phyloP scores from a whole-genome alignment of 129 eudicot species.

The Lonicera japonica region DNA sequence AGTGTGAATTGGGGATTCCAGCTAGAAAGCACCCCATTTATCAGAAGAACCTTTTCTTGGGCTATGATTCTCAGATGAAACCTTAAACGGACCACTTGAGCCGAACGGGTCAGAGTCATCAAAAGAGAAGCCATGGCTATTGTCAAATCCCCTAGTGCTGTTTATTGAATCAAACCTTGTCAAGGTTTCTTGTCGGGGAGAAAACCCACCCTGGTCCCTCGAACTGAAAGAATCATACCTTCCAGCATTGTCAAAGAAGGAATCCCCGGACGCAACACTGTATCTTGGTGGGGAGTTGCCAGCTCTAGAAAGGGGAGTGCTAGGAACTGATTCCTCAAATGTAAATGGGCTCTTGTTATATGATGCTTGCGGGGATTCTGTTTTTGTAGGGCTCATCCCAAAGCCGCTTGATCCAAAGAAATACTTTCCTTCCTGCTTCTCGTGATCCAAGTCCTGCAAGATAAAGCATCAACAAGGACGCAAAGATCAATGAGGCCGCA shows the following conservation, averaged over 20 bases:
- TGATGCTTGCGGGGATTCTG: constrained; percentile 53
- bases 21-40: constrained; percentile 54
- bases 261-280: constrained; percentile 53
- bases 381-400: constrained; percentile 57
- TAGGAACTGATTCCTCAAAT: constrained; percentile 74
- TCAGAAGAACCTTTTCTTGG: constrained; percentile 62
- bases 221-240: constrained; percentile 38
- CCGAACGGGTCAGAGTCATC: constrained; percentile 92
- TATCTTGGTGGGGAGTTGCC: constrained; percentile 64
- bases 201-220: neutral
- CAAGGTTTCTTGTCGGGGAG: constrained; percentile 20
- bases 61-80: constrained; percentile 47
- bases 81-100: constrained; percentile 81
- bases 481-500: neutral
- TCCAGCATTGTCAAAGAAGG: constrained; percentile 54
- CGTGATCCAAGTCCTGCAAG: constrained; percentile 51
- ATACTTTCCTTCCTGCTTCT: constrained; percentile 33
- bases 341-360: constrained; percentile 48
- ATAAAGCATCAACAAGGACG: neutral
- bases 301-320: constrained; percentile 59
- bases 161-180: constrained; percentile 48
- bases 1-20: neutral
- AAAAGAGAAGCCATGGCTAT: constrained; percentile 58
- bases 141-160: constrained; percentile 56
- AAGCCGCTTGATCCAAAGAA: constrained; percentile 69